Evolutionary conservation across 352 stramenopile species (phyloP).

Genomic region (Phytophthora lateralis): DNA sequence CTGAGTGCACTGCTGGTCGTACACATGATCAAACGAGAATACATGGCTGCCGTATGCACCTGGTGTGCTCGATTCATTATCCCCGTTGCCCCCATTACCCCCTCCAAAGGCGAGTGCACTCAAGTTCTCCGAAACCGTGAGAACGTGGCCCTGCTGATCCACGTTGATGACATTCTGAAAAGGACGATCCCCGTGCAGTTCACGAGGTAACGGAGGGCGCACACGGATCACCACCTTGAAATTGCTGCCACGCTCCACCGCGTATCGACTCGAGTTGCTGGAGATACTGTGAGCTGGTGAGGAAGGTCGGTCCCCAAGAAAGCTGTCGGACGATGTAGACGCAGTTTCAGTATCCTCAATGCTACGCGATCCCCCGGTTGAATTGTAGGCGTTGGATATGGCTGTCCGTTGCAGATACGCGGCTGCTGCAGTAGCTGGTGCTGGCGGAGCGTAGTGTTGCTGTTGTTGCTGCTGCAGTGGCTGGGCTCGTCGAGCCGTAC

Average conservation of each 20-base stretch:
- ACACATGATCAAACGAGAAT: constrained; percentile 96
- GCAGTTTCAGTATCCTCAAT: constrained; percentile 64
- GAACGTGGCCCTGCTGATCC: constrained; percentile 80
- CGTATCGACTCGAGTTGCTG: constrained; percentile 40
- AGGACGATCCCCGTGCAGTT: constrained; percentile 86
- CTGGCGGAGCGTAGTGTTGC: constrained; percentile 25
- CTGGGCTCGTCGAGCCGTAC: constrained; percentile 32
- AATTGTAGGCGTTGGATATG: constrained; percentile 70
- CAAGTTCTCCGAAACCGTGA: constrained; percentile 91
- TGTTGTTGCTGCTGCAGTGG: constrained; percentile 34
- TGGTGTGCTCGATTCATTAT: constrained; percentile 25
- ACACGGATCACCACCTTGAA: constrained; percentile 95
- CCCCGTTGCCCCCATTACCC: constrained; percentile 30
- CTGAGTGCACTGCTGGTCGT: constrained; percentile 92
- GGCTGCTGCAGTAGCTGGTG: constrained; percentile 11
- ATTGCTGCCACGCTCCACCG: constrained; percentile 67
- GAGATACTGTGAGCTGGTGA: constrained; percentile 47
- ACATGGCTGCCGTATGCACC: constrained; percentile 85
- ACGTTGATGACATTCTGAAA: constrained; percentile 93
- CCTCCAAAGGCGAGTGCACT: constrained; percentile 43
- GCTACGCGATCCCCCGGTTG: constrained; percentile 21
- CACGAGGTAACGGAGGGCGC: constrained; percentile 84
- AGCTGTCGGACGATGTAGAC: constrained; percentile 62
- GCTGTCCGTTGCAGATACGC: constrained; percentile 61
- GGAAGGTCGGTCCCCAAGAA: constrained; percentile 32